Evolutionary conservation across 495 filamentous ascomycete species (phyloP), one percentile per base, ranked within the genome.

Genomic region (Sphaerosporella brunnea): DNA sequence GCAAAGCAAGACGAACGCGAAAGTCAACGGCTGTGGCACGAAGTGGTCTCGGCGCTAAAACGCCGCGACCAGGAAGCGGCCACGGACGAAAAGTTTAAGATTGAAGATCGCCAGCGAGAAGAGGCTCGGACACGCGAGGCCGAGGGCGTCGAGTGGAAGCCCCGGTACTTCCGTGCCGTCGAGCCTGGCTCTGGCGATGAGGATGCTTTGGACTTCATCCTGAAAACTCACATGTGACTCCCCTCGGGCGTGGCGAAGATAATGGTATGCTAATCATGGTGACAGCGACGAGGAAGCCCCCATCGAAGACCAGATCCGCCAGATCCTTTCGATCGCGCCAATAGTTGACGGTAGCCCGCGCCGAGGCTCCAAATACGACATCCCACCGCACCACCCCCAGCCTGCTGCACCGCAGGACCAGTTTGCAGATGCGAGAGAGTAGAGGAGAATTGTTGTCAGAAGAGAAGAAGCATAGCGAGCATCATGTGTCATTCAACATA

Each of bases 71-170:
- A 99, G 58, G 80, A 84, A 53, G 68, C 74, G 9, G 90, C 90
- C 3, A 99, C 90, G 5, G 84, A 88, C 34, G 90, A 94, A 60
- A 99, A 99, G 67, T 85, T 78, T 15, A 82, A 80, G 63, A 83
- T 96, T 54, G 90, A 99, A 60, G 85, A 96, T 50, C 74, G 68
- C 54, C 90, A 99, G 65, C 72, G 90, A 60, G 78, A 83, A 32
- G 87, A 95, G 59, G 84, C 92, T 1, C 82, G 86, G 32, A 75
- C 75, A 60, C 75, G 90, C 52, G 72, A 70, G 25, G 77, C 85
- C 23, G 78, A 90, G 8, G 84, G 81, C 39, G 68, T 88, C 11
- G 86, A 93, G 50, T 99, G 92, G 92, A 77, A 74, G 44, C 88
- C 90, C 5, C 72, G 73, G 48, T 72, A 94, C 15, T 99, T 99